A percentile compares a stretch with the other conserved stretches of the same genome.
Evolutionary conservation across 352 stramenopile species (phyloP).

Genomic region (Phytopythium sindhum): DNA sequence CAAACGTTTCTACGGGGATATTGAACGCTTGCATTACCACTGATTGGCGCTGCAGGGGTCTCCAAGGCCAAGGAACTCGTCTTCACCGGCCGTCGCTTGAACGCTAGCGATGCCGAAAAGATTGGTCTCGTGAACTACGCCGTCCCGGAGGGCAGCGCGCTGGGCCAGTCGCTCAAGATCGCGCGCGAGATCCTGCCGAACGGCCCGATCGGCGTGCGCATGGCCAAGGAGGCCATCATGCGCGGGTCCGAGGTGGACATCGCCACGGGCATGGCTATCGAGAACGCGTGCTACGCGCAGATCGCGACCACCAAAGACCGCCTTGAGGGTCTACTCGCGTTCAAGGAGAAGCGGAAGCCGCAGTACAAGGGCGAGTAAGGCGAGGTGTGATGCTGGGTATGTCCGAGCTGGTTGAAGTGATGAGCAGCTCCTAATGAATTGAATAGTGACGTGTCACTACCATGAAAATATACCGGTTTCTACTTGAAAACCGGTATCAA

Average conservation of each 20-base stretch:
- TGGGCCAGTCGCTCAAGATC: slow-evolving; percentile 76
- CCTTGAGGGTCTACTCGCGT: slow-evolving; percentile 90
- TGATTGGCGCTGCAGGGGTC: slow-evolving; percentile 27
- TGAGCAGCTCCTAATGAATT: neutral
- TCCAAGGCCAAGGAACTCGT: slow-evolving; percentile 95
- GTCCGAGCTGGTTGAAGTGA: neutral
- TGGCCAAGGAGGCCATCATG: slow-evolving; percentile 89
- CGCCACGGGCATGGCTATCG: slow-evolving; percentile 86
- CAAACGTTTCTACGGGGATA: too few species aligned
- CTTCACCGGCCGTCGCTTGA: slow-evolving; percentile 88
- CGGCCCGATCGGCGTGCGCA: slow-evolving; percentile 89
- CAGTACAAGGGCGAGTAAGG: slow-evolving; percentile 87
- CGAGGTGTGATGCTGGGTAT: too few species aligned
- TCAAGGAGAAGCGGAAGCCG: slow-evolving; percentile 91
- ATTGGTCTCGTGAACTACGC: slow-evolving; percentile 89
- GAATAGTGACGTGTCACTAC: slow-evolving; percentile 3
- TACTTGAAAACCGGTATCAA: neutral
- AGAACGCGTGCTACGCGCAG: slow-evolving; percentile 90
- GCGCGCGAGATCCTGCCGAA: slow-evolving; percentile 90
- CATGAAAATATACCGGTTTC: neutral
- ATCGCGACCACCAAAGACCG: slow-evolving; percentile 91
- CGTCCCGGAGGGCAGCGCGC: slow-evolving; percentile 59
- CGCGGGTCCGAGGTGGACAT: slow-evolving; percentile 86
- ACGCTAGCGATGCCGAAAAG: slow-evolving; percentile 65
- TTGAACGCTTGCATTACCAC: neutral